Base-by-base conservation (phyloP, 2,329 filamentous ascomycete species). In the Colletotrichum plurivorum region DNA sequence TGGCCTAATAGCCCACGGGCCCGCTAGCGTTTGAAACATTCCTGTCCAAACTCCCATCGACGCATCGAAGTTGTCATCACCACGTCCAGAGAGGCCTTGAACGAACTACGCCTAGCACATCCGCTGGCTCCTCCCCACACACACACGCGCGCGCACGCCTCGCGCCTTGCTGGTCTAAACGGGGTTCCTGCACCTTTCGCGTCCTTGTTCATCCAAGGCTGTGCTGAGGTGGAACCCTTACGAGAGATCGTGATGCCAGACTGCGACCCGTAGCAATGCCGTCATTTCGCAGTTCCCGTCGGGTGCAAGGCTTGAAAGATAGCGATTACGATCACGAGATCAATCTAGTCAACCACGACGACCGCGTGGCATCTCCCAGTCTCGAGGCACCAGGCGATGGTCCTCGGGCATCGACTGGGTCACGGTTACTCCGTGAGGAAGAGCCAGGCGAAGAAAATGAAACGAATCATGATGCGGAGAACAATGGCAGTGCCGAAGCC, bases 301-400 rank as follows among this genome's bases (percentile, higher is more conserved):
- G 89, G 75, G 86, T 83, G 45, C 77, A 83, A 59, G 81, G 83
- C 64, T 82, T 90, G 66, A 85, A 86, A 77, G 88, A 90, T 72
- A 82, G 81, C 76, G 89, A 92, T 73, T 92, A 91, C 75, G 90
- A 92, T 74, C 92, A 93, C 79, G 90, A 91, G 77, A 94, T 95
- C 76, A 81, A 78, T 73, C 87, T 95, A 45, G 84, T 93, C 73
- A 91, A 94, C 78, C 82, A 84, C 64, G 83, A 83, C 75, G 71
- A 76, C 70, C 41, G 31, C 57, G 63, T 52, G 43, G 65, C 59
- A 6, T 45, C 69, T 10, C 52, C 62, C n/a, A 71, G 69, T 18
- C 43, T 49, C 25, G 67, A 66, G 18, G 53, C 56, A 27, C 27
- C 58, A 25, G 49, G 54, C 25, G 57, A 60, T n/a, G 56, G 27